Percentiles rank a stretch among this genome's conserved stretches.
phyloP scores from a whole-genome alignment of 2,329 filamentous ascomycete species.

The Aspergillus caelatus region DNA sequence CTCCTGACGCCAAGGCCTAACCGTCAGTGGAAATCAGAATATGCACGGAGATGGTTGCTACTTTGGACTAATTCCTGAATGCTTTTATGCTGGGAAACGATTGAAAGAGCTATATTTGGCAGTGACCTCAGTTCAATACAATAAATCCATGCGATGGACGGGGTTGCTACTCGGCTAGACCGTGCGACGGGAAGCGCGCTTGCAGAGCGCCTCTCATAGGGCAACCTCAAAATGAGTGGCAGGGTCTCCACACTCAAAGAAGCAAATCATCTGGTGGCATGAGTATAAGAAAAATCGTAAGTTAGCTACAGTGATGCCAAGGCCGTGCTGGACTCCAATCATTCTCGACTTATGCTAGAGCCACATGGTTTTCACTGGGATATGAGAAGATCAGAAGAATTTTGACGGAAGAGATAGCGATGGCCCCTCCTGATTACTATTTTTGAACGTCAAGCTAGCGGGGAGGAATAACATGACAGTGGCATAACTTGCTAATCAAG shows the following conservation, averaged over 20 bases:
- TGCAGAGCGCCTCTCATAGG: constrained; percentile 34
- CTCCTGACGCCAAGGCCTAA: constrained; percentile 10
- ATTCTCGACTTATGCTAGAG: constrained; percentile 8
- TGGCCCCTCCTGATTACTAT: neutral
- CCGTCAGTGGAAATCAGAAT: constrained; percentile 1
- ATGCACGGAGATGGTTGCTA: constrained; percentile 17
- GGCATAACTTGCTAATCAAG: neutral
- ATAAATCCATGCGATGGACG: constrained; percentile 9
- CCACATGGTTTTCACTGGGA: constrained; percentile 23
- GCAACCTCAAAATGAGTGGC: constrained; percentile 10
- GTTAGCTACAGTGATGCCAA: constrained; percentile 7
- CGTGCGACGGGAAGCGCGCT: constrained; percentile 33
- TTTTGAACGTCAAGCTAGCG: neutral
- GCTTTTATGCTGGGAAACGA: neutral
- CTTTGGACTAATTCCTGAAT: constrained; percentile 17
- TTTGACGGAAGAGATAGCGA: constrained; percentile 9
- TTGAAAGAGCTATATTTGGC: constrained; percentile 21
- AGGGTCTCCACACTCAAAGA: constrained; percentile 14
- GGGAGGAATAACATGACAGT: neutral
- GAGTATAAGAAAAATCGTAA: neutral
- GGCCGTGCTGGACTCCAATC: constrained; percentile 5
- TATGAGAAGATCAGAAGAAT: constrained; percentile 16
- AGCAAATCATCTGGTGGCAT: constrained; percentile 20
- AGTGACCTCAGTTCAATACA: constrained; percentile 11
- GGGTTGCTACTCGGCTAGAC: constrained; percentile 11